Percentiles rank a stretch among this genome's conserved stretches.
Conservation (phyloP, 1,284 basidiomycete species). For the Heterobasidion annosum region DNA sequence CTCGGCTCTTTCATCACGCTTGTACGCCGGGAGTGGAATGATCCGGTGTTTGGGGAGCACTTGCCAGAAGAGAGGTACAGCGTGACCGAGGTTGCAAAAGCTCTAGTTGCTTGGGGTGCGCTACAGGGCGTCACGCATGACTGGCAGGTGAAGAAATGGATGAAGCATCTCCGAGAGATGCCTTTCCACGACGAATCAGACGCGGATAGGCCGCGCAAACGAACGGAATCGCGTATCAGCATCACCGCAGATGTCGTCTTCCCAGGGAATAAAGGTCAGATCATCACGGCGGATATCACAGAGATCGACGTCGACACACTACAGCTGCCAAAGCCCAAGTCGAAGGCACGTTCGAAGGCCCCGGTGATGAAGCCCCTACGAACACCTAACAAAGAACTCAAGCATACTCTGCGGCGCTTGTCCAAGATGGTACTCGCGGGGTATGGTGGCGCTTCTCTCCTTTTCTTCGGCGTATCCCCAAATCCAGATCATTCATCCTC, state of each 20-base stretch:
- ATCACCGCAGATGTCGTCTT: constrained; percentile 51
- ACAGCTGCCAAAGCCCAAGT: background rate
- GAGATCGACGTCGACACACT: constrained; percentile 20
- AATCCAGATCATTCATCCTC: constrained; percentile 13
- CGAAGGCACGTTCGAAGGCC: constrained; percentile 1
- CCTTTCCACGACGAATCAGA: constrained; percentile 39
- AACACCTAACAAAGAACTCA: constrained; percentile 43
- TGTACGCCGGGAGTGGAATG: constrained; percentile 60
- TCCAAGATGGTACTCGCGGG: constrained; percentile 75
- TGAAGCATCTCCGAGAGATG: constrained; percentile 55
- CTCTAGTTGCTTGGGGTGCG: constrained; percentile 68
- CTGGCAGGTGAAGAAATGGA: constrained; percentile 66
- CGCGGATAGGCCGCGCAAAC: background rate
- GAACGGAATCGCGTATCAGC: constrained; percentile 8
- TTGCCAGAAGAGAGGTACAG: constrained; percentile 55
- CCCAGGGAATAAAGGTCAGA: constrained; percentile 47
- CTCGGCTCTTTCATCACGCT: constrained; percentile 69
- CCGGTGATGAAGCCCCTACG: constrained; percentile 17
- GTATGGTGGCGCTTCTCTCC: constrained; percentile 68
- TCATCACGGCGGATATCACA: constrained; percentile 61
- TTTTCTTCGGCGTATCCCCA: constrained; percentile 68
- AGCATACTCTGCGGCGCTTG: constrained; percentile 57
- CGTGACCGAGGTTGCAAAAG: constrained; percentile 53
- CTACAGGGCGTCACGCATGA: constrained; percentile 71
- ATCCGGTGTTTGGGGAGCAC: constrained; percentile 38